These are phyloP conservation scores for Schoenoplectus triqueter DNA, from an alignment of 202 grass and related monocot species.

Conservation along the genomic window DNA sequence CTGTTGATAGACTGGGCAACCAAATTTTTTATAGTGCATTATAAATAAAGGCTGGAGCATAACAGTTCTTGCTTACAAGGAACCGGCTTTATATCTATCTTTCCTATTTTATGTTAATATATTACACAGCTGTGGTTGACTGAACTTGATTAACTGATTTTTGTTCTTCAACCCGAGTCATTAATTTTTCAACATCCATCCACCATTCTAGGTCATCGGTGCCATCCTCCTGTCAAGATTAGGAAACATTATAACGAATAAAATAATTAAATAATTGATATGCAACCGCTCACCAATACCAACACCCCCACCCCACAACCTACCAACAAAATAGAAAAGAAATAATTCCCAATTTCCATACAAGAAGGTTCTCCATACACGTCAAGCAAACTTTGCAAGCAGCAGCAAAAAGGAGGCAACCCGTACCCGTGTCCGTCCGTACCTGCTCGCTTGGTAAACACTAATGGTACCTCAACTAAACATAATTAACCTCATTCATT, in stretches of 20 bases:
- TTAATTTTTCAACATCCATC: slow-evolving; percentile 61
- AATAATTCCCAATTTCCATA: too few species aligned
- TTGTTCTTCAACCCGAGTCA: slow-evolving; percentile 60
- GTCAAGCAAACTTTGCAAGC: background rate
- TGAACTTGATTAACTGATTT: slow-evolving; percentile 1
- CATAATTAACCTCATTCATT: background rate
- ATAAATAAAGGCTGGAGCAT: background rate
- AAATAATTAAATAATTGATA: background rate
- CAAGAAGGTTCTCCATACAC: too few species aligned
- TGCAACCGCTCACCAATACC: too few species aligned
- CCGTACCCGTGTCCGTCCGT: too few species aligned
- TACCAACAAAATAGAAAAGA: too few species aligned
- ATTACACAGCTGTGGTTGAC: background rate
- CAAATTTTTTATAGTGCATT: background rate
- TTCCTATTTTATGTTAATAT: slow-evolving; percentile 9
- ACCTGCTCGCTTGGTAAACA: too few species aligned
- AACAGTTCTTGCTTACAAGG: background rate
- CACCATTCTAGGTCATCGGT: slow-evolving; percentile 56
- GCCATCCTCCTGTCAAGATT: slow-evolving; percentile 48
- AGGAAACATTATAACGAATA: background rate
- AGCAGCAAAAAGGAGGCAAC: background rate
- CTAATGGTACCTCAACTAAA: slow-evolving; percentile 16
- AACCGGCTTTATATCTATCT: background rate
- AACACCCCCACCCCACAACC: too few species aligned
- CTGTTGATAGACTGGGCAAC: background rate